phyloP scores from a whole-genome alignment of 2,329 filamentous ascomycete genomes.

The Chaetomiaceae sp. region DNA sequence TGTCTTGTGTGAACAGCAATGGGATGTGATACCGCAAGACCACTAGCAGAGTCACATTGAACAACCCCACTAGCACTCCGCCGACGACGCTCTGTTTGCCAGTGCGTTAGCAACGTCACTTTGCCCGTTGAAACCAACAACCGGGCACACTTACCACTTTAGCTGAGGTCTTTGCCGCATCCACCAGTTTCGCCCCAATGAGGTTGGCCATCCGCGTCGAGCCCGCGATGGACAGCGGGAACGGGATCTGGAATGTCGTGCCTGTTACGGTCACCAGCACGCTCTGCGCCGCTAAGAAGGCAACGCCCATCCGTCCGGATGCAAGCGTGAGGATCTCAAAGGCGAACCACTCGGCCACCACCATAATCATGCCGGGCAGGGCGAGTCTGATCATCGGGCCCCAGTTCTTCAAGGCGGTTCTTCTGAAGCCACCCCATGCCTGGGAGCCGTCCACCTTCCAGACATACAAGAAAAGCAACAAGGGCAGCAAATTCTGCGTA shows the following conservation, averaged over 20 bases:
- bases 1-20: slow-evolving; percentile 70
- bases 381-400: slow-evolving; percentile 81
- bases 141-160: slow-evolving; percentile 57
- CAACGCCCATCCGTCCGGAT: slow-evolving; percentile 72
- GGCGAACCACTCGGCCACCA: slow-evolving; percentile 87
- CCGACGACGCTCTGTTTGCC: slow-evolving; percentile 55
- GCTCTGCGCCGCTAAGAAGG: slow-evolving; percentile 80
- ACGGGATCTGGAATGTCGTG: slow-evolving; percentile 86
- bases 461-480: slow-evolving; percentile 71
- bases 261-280: slow-evolving; percentile 73
- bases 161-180: slow-evolving; percentile 75
- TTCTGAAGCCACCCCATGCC: slow-evolving; percentile 79
- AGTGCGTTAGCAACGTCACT: background rate
- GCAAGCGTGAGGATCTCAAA: slow-evolving; percentile 89
- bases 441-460: slow-evolving; percentile 65
- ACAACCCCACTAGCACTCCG: slow-evolving; percentile 66
- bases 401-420: slow-evolving; percentile 69
- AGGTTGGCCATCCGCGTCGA: slow-evolving; percentile 88
- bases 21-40: slow-evolving; percentile 69
- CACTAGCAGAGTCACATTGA: slow-evolving; percentile 70
- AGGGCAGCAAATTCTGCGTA: slow-evolving; percentile 69
- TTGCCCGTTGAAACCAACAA: background rate
- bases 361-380: slow-evolving; percentile 86
- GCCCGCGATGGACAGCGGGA: slow-evolving; percentile 82
- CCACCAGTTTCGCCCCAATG: slow-evolving; percentile 79